Evolutionary conservation across 176 grass and related monocot species (phyloP), one percentile per base, ranked within the genome.

Genomic region (bread wheat (Triticum aestivum)): DNA sequence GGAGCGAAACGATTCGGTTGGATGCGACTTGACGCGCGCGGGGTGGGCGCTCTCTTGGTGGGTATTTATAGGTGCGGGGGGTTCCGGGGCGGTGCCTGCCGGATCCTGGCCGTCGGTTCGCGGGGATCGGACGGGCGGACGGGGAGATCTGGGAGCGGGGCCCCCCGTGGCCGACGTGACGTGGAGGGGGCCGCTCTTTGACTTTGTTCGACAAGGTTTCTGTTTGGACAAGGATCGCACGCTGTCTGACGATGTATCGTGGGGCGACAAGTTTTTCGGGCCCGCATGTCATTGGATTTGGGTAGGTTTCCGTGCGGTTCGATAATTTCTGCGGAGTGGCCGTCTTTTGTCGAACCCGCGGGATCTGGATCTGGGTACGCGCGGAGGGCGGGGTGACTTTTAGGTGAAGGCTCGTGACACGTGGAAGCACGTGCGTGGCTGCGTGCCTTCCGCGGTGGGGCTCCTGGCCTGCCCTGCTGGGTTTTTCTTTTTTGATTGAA

Each of bases 291-390:
- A 75, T 33, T 3, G 23, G 1, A 0, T 0, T 0, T 0, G 3
- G 0, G 37, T 18, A 38, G 0, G 0, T 54, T 54, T 54, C 5
- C 15, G 15, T 18, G 51, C 5, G 15, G 0, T 2, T 0, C 2
- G 0, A 0, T 0, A 0, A 0, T 0, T n/a, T 37, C 8, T 52
- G 62, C 44, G 62, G 23, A 64, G 14, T 71, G 70, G 89, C 89
- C 89, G 85, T 84, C 85, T 84, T 91, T 88, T 84, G 76, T 87
- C 69, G 51, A 88, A 63, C 77, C 65, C 82, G 86, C 82, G 63
- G 82, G 82, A 58, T 54, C 51, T 59, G 56, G 56, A 59, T 77
- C 81, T 84, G 77, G 61, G 76, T 80, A 75, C 49, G 75, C 85
- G 59, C 80, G 67, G 77, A 65, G 26, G n/a, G 9, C 14, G 52